Evolutionary conservation across 2,329 filamentous ascomycete genomes (phyloP).

Genomic region (Aspergillus quadrilineatus): DNA sequence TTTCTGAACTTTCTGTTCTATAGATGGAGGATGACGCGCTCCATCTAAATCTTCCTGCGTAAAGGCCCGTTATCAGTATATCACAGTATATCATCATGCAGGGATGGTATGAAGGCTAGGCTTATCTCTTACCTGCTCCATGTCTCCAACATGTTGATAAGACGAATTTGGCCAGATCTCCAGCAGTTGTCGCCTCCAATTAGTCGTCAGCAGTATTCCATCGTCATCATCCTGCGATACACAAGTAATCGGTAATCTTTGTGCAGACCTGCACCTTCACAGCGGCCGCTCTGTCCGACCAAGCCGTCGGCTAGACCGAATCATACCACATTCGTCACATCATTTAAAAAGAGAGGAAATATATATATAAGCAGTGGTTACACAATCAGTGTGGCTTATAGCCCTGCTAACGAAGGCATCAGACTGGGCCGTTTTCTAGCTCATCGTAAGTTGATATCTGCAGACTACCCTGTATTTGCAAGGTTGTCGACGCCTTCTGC

Average conservation of each 20-base stretch:
- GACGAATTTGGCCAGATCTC: background rate
- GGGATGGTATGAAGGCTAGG: too few species aligned
- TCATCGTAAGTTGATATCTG: too few species aligned
- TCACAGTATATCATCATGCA: background rate
- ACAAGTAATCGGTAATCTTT: background rate
- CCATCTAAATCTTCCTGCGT: background rate
- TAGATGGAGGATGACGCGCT: background rate
- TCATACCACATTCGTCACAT: background rate
- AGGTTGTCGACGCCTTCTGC: too few species aligned
- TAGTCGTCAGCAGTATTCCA: background rate
- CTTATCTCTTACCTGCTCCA: too few species aligned
- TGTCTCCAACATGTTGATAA: conserved; percentile 2
- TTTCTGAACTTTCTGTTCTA: background rate
- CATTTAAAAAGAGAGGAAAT: too few species aligned
- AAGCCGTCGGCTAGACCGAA: background rate
- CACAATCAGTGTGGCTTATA: too few species aligned
- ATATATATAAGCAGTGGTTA: too few species aligned
- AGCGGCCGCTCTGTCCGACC: background rate
- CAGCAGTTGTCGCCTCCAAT: background rate
- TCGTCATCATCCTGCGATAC: background rate
- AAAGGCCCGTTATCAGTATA: conserved; percentile 4
- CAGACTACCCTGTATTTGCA: too few species aligned
- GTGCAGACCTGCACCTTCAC: background rate
- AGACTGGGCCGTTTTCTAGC: too few species aligned
- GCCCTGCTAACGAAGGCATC: too few species aligned